A percentile compares a stretch with the other conserved stretches of the same genome.
Conservation (phyloP, 345 rosid species). For the Acer saccharum region DNA sequence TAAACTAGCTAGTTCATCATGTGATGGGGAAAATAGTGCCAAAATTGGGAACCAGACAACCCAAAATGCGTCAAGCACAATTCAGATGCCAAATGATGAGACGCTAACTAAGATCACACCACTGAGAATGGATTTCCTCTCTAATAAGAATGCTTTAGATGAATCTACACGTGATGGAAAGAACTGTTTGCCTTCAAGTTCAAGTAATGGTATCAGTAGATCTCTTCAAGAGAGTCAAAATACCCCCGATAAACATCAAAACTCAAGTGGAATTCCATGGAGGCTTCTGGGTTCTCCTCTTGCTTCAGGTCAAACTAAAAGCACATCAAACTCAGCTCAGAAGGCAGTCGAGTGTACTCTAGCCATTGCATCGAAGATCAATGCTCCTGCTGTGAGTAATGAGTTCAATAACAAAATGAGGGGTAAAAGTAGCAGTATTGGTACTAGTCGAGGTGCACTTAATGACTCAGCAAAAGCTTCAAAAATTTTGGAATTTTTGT, state of each 20-base stretch:
- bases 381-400: slow-evolving; percentile 32
- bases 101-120: slow-evolving; percentile 21
- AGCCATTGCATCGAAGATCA: slow-evolving; percentile 62
- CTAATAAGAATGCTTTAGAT: slow-evolving; percentile 21
- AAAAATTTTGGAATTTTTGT: slow-evolving; percentile 60
- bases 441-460: slow-evolving; percentile 27
- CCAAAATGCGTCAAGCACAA: slow-evolving; percentile 14
- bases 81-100: slow-evolving; percentile 16
- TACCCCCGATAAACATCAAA: slow-evolving; percentile 20
- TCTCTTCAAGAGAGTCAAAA: slow-evolving; percentile 27
- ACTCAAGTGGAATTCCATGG: slow-evolving; percentile 21
- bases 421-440: slow-evolving; percentile 4
- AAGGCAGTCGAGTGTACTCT: slow-evolving; percentile 57
- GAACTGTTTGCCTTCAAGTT: slow-evolving; percentile 25
- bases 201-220: slow-evolving; percentile 8
- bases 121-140: slow-evolving; percentile 7
- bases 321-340: slow-evolving; percentile 43
- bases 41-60: slow-evolving; percentile 19
- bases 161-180: slow-evolving; percentile 9
- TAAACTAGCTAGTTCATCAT: slow-evolving; percentile 16
- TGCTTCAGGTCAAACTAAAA: slow-evolving; percentile 33
- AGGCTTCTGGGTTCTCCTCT: slow-evolving; percentile 27
- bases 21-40: background rate
- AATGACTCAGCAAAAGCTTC: slow-evolving; percentile 41
- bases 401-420: slow-evolving; percentile 21